These are phyloP conservation scores for Umbelopsis sp. DNA, from an alignment of 192 early-diverging fungal genomes.

Conservation along the genomic window DNA sequence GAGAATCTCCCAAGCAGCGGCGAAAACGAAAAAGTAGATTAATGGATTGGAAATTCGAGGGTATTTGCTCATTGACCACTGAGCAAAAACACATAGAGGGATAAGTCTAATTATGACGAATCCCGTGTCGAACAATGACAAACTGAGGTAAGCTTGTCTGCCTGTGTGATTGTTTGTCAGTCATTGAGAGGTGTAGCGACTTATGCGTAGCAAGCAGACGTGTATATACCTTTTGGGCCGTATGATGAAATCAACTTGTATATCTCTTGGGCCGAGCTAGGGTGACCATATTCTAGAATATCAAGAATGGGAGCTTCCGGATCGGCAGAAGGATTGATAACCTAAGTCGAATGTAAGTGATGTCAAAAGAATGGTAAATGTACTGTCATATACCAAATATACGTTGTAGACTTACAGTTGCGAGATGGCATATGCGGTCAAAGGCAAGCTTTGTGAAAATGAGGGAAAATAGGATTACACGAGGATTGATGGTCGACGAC, in stretches of 20 bases:
- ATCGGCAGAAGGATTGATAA: constrained; percentile 28
- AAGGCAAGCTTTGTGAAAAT: constrained; percentile 20
- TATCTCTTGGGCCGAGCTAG: constrained; percentile 16
- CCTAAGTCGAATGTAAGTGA: constrained; percentile 1
- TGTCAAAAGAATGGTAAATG: not conserved
- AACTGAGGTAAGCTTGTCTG: not conserved
- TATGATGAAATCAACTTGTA: constrained; percentile 20
- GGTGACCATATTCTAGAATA: constrained; percentile 35
- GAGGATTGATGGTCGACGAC: constrained; percentile 19
- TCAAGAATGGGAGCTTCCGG: constrained; percentile 23
- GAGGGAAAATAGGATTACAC: constrained; percentile 10
- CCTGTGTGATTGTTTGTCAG: not conserved
- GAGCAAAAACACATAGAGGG: constrained; percentile 20
- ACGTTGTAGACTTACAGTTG: constrained; percentile 6
- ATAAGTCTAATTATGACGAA: constrained; percentile 29
- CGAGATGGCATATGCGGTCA: constrained; percentile 20
- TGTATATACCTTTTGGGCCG: constrained; percentile 24
- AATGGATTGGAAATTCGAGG: constrained; percentile 20
- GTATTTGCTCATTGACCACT: constrained; percentile 19
- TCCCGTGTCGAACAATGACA: constrained; percentile 23
- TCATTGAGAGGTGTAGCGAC: too few relatives aligned
- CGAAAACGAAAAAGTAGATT: constrained; percentile 23
- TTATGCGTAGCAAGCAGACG: not conserved
- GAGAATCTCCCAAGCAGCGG: constrained; percentile 16
- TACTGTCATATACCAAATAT: not conserved